Base-by-base conservation (phyloP, 1,284 basidiomycete species). In the Austroboletus rostrupii region DNA sequence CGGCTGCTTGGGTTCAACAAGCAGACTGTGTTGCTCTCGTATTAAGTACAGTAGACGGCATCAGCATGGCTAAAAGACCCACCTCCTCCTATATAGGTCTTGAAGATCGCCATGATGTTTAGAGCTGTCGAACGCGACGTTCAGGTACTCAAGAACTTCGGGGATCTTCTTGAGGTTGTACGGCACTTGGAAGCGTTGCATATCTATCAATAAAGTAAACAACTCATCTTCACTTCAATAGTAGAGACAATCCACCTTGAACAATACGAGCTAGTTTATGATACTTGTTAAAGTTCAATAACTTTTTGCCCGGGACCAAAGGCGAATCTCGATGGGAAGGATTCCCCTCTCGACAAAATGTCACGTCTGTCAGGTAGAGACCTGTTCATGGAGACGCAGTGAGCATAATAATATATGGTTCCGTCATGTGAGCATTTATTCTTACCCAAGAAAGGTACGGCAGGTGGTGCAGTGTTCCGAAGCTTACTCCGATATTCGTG, bases 201-300 rank as follows among this genome's bases (percentile, higher is more conserved):
- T 91, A 61, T 96, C 90, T 87, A 59, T 62, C n/a, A 23, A 54
- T 31, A 38, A 36, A 19, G 45, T 62, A 38, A 53, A 37, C 5
- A 47, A 48, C 37, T 28, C 16, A n/a, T 14, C 32, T 19, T 38
- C 41, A 26, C 13, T 40, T 5, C 33, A 46, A 42, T 3, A 5
- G 19, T 28, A 21, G 45, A 26, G 31, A 21, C 3, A 33, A 29
- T 57, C 69, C 0, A 85, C 89, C 93, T 74, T 89, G 83, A 28
- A 95, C 81, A 57, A 96, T 95, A 58, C 87, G 79, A 19, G 90
- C 90, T 49, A 97, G 79, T 68, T 93, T 94, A 65, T 90, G 85
- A 60, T 89, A 97, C 72, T 92, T 96, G 72, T 95, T 96, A 67
- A 97, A 95, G 70, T 99, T 99, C 67, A 98, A 79, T 43, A 99